Percentiles rank a stretch among this genome's conserved stretches.
Conservation (phyloP, 2,329 filamentous ascomycete species). For the Calonectria naviculata region DNA sequence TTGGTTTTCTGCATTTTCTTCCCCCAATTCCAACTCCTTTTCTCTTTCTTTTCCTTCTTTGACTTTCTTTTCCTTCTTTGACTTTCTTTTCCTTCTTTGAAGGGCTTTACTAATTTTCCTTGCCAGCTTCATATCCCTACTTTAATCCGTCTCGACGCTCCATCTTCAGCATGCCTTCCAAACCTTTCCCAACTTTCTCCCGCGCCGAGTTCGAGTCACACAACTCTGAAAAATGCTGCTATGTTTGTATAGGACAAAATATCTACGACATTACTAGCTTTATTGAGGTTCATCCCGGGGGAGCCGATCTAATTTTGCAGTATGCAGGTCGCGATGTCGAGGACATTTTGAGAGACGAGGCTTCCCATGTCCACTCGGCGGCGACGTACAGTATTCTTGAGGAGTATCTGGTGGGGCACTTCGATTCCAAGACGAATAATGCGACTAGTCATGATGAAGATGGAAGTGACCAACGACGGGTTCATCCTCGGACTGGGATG, state of each 20-base stretch:
- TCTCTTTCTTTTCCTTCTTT: neutral
- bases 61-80: neutral
- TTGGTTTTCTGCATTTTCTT: neutral
- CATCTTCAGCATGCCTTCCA: slow-evolving; percentile 73
- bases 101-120: too few species aligned
- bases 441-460: too few species aligned
- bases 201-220: slow-evolving; percentile 84
- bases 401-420: slow-evolving; percentile 85
- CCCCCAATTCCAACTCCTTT: too few species aligned
- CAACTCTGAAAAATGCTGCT: slow-evolving; percentile 86
- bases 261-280: slow-evolving; percentile 98
- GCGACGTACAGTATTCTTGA: slow-evolving; percentile 96
- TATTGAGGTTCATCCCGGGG: slow-evolving; percentile 89
- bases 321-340: slow-evolving; percentile 90
- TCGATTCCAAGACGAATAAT: slow-evolving; percentile 73
- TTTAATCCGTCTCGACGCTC: too few species aligned
- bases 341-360: slow-evolving; percentile 82
- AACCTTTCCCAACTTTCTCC: slow-evolving; percentile 85
- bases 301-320: slow-evolving; percentile 86
- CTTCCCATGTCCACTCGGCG: slow-evolving; percentile 88
- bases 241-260: slow-evolving; percentile 88
- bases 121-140: too few species aligned
- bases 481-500: slow-evolving; percentile 83
- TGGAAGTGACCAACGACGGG: slow-evolving; percentile 56
- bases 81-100: neutral